A percentile compares a stretch with the other conserved stretches of the same genome.
These are phyloP conservation scores for Leccinum truebloodii DNA, from an alignment of 768 basidiomycete genomes.

Conservation along the genomic window DNA sequence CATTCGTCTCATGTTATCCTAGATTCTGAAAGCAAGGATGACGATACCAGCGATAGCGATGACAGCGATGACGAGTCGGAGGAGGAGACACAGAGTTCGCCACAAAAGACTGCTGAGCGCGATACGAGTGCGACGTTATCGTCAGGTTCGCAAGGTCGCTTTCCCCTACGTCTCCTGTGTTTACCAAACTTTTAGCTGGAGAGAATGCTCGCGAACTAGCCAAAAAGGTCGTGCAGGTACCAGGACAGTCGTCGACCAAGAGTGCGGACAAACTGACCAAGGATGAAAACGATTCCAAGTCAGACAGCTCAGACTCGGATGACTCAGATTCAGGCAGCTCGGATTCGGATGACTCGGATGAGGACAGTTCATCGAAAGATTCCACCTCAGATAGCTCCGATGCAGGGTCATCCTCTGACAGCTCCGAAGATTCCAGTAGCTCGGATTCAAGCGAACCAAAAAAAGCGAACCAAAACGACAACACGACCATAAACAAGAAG, in stretches of 20 bases:
- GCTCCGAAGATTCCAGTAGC: conserved; percentile 11
- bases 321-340: conserved; percentile 20
- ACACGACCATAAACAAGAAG: conserved; percentile 1
- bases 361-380: conserved; percentile 15
- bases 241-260: conserved; percentile 8
- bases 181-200: conserved; percentile 11
- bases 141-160: conserved; percentile 27
- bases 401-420: conserved; percentile 16
- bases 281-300: conserved; percentile 5
- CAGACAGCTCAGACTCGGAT: conserved; percentile 16
- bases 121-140: conserved; percentile 44
- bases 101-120: conserved; percentile 22
- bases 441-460: conserved; percentile 21
- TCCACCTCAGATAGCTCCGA: conserved; percentile 18
- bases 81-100: conserved; percentile 4
- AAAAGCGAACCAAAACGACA: conserved; percentile 3
- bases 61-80: conserved; percentile 10
- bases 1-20: neutral
- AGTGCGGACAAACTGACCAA: neutral
- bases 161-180: neutral
- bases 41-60: conserved; percentile 13
- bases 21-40: conserved; percentile 20
- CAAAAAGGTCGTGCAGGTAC: neutral
- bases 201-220: conserved; percentile 6
- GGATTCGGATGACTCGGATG: conserved; percentile 20